Percentiles rank a stretch among this genome's conserved stretches.
Evolutionary conservation across 805 yeast species (phyloP).

Genomic region (Ogataea chonburiensis): DNA sequence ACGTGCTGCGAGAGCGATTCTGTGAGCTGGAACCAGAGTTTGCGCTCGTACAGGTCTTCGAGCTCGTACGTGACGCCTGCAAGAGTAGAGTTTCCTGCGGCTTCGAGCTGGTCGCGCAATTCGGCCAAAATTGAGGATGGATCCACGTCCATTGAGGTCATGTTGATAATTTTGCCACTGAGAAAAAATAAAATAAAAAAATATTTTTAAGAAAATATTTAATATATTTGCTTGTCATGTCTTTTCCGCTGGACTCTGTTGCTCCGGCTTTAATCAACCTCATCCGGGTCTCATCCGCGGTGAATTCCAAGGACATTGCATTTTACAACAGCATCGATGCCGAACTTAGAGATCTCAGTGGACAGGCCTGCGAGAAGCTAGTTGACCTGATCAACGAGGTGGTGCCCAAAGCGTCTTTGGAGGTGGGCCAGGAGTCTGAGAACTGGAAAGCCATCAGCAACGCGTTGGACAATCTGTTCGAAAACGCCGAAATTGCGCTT

Average conservation of each 20-base stretch:
- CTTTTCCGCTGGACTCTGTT: slow-evolving; percentile 26
- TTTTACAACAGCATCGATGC: slow-evolving; percentile 69
- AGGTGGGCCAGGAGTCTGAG: slow-evolving; percentile 36
- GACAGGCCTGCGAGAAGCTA: slow-evolving; percentile 41
- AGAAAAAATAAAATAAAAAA: slow-evolving; percentile 6
- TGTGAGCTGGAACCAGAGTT: slow-evolving; percentile 94
- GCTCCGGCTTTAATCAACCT: slow-evolving; percentile 53
- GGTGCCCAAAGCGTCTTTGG: slow-evolving; percentile 33
- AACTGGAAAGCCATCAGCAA: slow-evolving; percentile 65
- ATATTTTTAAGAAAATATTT: slow-evolving; percentile 1
- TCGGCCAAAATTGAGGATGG: slow-evolving; percentile 53
- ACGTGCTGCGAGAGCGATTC: slow-evolving; percentile 56
- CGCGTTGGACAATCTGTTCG: slow-evolving; percentile 68
- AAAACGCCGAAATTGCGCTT: slow-evolving; percentile 68
- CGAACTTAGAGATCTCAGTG: slow-evolving; percentile 40
- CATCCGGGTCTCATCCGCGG: slow-evolving; percentile 63
- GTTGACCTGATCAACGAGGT: slow-evolving; percentile 47
- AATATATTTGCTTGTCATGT: slow-evolving; percentile 1
- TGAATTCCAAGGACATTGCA: slow-evolving; percentile 78
- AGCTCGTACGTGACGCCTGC: slow-evolving; percentile 60
- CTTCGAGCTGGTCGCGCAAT: slow-evolving; percentile 64
- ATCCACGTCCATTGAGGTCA: slow-evolving; percentile 33
- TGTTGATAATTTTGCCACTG: slow-evolving; percentile 9
- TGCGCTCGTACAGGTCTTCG: slow-evolving; percentile 84
- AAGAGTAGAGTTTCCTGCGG: slow-evolving; percentile 44